phyloP scores from a whole-genome alignment of 164 flowering plant species.

The Vitis riparia region DNA sequence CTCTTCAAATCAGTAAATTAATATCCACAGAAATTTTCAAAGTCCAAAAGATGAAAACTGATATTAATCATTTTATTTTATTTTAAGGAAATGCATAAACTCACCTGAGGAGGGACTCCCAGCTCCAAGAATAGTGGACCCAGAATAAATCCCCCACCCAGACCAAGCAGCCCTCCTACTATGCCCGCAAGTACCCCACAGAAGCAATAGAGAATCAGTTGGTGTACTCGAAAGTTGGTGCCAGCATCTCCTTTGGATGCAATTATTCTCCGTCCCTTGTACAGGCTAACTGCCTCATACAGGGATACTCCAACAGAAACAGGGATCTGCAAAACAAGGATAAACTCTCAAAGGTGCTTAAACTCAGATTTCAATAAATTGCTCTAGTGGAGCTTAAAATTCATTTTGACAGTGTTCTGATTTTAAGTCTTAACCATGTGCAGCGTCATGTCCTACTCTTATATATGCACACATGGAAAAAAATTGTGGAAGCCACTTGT shows the following conservation, averaged over 20 bases:
- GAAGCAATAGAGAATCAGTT: constrained; percentile 58
- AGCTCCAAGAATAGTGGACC: constrained; percentile 95
- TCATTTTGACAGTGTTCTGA: not conserved
- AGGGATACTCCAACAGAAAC: constrained; percentile 71
- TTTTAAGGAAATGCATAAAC: not conserved
- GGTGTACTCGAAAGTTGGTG: constrained; percentile 50
- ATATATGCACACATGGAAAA: not conserved
- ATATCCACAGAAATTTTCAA: no score
- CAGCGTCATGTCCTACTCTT: no score
- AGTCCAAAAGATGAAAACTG: no score
- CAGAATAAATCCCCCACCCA: constrained; percentile 92
- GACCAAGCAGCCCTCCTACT: constrained; percentile 93
- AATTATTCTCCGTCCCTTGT: constrained; percentile 61
- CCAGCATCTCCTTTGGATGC: constrained; percentile 65
- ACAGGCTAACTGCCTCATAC: constrained; percentile 72
- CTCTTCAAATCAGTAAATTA: not conserved
- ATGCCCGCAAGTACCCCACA: constrained; percentile 81
- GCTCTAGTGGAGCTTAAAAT: not conserved
- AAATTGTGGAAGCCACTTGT: not conserved
- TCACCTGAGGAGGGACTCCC: constrained; percentile 94
- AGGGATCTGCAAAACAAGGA: constrained; percentile 55
- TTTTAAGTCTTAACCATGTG: not conserved
- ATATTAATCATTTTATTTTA: not conserved
- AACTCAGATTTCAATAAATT: constrained; percentile 1
- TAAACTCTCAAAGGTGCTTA: constrained; percentile 7